Base-by-base conservation (phyloP, 129 eudicot genomes). In the Escallonia rubra region DNA sequence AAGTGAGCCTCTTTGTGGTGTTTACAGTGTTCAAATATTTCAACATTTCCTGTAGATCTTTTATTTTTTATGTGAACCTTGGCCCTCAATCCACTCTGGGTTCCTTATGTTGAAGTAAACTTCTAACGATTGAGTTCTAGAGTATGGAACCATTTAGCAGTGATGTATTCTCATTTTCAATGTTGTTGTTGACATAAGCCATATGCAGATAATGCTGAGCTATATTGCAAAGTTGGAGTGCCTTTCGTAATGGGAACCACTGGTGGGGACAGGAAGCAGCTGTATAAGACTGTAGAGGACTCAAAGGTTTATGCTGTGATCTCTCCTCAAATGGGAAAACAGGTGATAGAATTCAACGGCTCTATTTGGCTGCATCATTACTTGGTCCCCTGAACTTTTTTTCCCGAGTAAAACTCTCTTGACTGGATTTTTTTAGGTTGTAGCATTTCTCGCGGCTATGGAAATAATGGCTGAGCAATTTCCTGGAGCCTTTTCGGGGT, bases 161-260 rank as follows among this genome's bases (percentile, higher is more conserved):
- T 57, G 64, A 23, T 63, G 46, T 15, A 45, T 52, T 61, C 59
- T 47, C 23, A 13, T 55, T 12, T 61, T 50, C 13, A 49, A 65
- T 8, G 10, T 9, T 13, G 34, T 64, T 47, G 41, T 47, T 23
- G 52, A 56, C 8, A 43, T 11, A 43, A 14, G 8, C 8, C 14
- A 58, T 47, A 0, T 74, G 72, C 80, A 91, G 97, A 74, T 41
- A 91, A 91, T 74, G 94, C 96, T 63, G 97, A 87, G 49, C 57
- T 91, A 39, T 91, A 91, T 78, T 81, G 88, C 76, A 91, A 88
- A 83, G 78, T 76, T 54, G 94, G 94, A 69, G 90, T 91, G 57
- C 97, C 97, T 58, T 91, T 91, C 68, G 96, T 91, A 40, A 85
- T 88, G 90, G 96, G 97, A 75, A 91, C 97, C 65, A 91, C 97